Percentiles rank a stretch among this genome's conserved stretches.
Evolutionary conservation across 768 basidiomycete species (phyloP).

Genomic region (Leccinum sublutescens): DNA sequence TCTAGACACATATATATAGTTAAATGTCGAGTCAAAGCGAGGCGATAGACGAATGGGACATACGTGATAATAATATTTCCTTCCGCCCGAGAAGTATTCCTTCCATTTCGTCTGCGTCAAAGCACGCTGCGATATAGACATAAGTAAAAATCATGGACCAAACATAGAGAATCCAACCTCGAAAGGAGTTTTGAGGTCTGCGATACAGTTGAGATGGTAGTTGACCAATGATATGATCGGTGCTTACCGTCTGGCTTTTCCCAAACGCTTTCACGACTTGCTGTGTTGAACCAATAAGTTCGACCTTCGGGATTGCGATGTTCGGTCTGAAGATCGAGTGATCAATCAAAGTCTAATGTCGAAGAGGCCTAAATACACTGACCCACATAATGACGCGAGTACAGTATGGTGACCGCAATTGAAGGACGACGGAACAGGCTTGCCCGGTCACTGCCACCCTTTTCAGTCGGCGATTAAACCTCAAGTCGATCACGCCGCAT

Average conservation of each 20-base stretch:
- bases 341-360: conserved; percentile 1
- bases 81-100: conserved; percentile 89
- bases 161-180: conserved; percentile 53
- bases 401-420: conserved; percentile 3
- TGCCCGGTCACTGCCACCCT: conserved; percentile 3
- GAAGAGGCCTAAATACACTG: conserved; percentile 10
- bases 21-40: not conserved
- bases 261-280: conserved; percentile 91
- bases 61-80: conserved; percentile 91
- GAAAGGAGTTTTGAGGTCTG: conserved; percentile 88
- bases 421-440: not conserved
- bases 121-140: conserved; percentile 57
- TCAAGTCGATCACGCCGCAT: not conserved
- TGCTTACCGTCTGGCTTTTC: conserved; percentile 90
- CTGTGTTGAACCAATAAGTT: conserved; percentile 96
- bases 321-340: conserved; percentile 60
- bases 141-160: conserved; percentile 1
- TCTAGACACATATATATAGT: conserved; percentile 41
- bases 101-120: conserved; percentile 91
- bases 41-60: conserved; percentile 18
- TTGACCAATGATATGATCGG: not conserved
- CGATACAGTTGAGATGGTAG: conserved; percentile 5
- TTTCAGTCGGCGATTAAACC: conserved; percentile 27
- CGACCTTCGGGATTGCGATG: conserved; percentile 95
- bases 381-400: conserved; percentile 30